Evolutionary conservation across 768 basidiomycete genomes (phyloP), one percentile per base, ranked within the genome.

Genomic region (Hygrocybe coccinea): DNA sequence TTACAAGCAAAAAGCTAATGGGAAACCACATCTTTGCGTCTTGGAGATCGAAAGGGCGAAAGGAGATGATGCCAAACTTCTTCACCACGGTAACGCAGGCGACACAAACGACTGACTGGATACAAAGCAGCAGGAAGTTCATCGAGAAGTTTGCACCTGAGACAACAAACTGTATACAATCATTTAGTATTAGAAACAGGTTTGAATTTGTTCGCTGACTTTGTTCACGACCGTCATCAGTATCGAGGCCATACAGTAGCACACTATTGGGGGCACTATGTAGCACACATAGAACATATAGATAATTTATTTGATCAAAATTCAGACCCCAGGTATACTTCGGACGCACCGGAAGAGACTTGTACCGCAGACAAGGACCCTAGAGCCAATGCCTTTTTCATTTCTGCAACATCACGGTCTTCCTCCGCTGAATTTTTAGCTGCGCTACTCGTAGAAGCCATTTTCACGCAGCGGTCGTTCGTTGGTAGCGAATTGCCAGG

Each of bases 191-290:
- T 9, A 34, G 21, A 11, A 21, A 53, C 9, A 17, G 15, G 14
- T 10, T 35, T n/a, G 7, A 47, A 38, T 56, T 25, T 43, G 54
- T 29, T 47, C 19, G 55, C 76, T 55, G 58, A 92, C 95, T 80
- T 97, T 97, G 77, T 97, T 97, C 59, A 95, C 84, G 44, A 98
- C 80, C 0, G 97, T 99, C 97, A 99, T 99, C 47, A 95, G 71
- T 60, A 98, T 95, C 1, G 91, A 93, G 1, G 95, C 91, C 12
- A 89, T 56, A 66, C 97, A 98, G 69, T 97, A 98, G 65, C 87
- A 89, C 56, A 86, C 59, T 59, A 97, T 88, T 34, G 97, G 85
- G 29, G 88, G 77, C 17, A 88, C 91, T 92, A 63, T 24, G 21
- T 5, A 37, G 50, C 29, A 19, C 34, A 51, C 17, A 51, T 4